Percentiles rank a stretch among this genome's conserved stretches.
Evolutionary conservation across 179 eudicot species (phyloP).

Genomic region (Beta corolliflora): DNA sequence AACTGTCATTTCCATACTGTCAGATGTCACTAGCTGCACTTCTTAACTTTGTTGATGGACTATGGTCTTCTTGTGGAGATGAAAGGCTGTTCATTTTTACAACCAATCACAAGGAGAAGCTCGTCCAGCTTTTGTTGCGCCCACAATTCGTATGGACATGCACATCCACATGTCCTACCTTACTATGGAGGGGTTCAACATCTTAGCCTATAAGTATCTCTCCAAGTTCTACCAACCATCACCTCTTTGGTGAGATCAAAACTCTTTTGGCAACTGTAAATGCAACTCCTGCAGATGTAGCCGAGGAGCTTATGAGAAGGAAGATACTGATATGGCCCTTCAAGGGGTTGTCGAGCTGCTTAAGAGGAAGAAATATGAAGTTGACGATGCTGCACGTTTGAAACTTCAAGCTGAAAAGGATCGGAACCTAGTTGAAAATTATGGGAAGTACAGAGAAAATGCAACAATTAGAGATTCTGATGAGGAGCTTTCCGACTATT

Average conservation of each 20-base stretch:
- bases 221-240: neutral
- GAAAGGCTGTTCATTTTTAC: neutral
- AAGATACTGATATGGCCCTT: neutral
- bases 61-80: constrained; percentile 6
- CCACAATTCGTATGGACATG: constrained; percentile 14
- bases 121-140: neutral
- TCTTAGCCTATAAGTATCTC: constrained; percentile 1
- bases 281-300: neutral
- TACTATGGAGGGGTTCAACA: constrained; percentile 1
- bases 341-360: neutral
- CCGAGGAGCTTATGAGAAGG: neutral
- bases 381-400: neutral
- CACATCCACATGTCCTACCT: constrained; percentile 6
- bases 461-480: too few species aligned
- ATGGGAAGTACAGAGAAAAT: neutral
- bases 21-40: constrained; percentile 4
- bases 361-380: neutral
- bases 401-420: neutral
- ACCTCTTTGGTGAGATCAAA: neutral
- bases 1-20: neutral
- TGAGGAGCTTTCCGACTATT: too few species aligned
- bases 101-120: neutral
- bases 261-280: too few species aligned
- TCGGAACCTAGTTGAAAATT: too few species aligned
- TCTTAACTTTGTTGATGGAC: neutral